Evolutionary conservation across 768 basidiomycete genomes (phyloP).

Genomic region (Tephrocybe sp.): DNA sequence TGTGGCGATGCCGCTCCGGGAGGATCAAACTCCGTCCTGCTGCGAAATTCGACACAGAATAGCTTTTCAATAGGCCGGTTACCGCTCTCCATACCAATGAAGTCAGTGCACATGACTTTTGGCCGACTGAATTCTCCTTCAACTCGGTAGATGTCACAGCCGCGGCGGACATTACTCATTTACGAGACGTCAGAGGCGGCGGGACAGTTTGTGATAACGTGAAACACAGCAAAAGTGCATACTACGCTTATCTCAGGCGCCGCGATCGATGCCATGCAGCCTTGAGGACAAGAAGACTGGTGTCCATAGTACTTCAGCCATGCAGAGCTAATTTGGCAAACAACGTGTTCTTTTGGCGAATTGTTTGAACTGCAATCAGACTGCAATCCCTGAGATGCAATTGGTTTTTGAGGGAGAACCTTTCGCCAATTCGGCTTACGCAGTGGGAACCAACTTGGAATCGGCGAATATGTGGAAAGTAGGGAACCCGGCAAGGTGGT

Average conservation of each 20-base stretch:
- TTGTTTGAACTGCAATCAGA: background rate
- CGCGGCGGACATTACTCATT: background rate
- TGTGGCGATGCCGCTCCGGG: conserved; percentile 13
- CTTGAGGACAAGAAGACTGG: conserved; percentile 4
- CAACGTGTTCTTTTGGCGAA: too few relatives aligned
- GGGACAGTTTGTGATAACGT: background rate
- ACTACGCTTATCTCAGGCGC: background rate
- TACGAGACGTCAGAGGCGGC: background rate
- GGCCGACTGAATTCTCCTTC: background rate
- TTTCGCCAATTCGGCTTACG: background rate
- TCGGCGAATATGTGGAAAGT: too few relatives aligned
- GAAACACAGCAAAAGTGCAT: background rate
- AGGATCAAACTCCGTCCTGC: conserved; percentile 1
- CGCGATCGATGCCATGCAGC: conserved; percentile 9
- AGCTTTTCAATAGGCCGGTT: too few relatives aligned
- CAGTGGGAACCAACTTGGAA: background rate
- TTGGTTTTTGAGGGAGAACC: background rate
- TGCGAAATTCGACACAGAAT: background rate
- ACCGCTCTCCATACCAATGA: too few relatives aligned
- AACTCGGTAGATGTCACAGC: background rate
- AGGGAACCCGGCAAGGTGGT: too few relatives aligned
- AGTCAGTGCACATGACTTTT: too few relatives aligned
- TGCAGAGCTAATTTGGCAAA: conserved; percentile 6
- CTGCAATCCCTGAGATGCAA: background rate
- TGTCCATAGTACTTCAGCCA: background rate